Conservation (phyloP, 1,139 yeast genomes). For the Blastobotrys malaysiensis region DNA sequence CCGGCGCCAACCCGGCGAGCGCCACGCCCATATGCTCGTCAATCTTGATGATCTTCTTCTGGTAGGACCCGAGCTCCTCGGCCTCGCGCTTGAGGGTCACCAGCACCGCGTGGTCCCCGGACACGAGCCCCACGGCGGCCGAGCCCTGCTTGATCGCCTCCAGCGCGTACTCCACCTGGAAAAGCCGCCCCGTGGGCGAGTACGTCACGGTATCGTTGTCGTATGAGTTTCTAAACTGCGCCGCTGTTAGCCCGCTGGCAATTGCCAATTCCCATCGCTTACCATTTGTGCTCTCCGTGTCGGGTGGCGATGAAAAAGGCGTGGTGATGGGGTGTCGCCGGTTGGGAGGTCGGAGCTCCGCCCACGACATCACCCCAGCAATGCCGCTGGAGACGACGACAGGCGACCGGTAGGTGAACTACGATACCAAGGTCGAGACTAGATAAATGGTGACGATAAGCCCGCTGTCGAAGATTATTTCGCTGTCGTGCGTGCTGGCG, state of each 20-base stretch:
- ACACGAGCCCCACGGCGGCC: slow-evolving; percentile 91
- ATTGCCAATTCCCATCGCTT: neutral
- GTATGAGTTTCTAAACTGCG: slow-evolving; percentile 89
- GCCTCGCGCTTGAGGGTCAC: slow-evolving; percentile 95
- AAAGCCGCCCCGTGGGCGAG: slow-evolving; percentile 94
- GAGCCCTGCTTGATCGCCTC: slow-evolving; percentile 98
- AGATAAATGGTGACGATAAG: slow-evolving; percentile 33
- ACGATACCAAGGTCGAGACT: too few relatives aligned
- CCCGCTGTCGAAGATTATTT: slow-evolving; percentile 69
- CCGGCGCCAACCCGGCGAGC: slow-evolving; percentile 96
- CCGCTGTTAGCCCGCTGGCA: slow-evolving; percentile 1
- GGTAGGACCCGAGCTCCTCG: slow-evolving; percentile 95
- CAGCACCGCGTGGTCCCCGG: slow-evolving; percentile 79
- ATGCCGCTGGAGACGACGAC: too few relatives aligned
- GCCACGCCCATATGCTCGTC: slow-evolving; percentile 95
- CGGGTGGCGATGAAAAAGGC: neutral
- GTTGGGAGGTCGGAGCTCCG: neutral
- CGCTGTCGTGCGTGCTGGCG: slow-evolving; percentile 66
- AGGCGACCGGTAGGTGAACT: too few relatives aligned
- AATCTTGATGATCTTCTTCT: slow-evolving; percentile 83
- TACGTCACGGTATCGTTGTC: slow-evolving; percentile 97
- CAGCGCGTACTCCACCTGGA: slow-evolving; percentile 91
- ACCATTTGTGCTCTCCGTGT: slow-evolving; percentile 5
- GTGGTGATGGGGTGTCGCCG: neutral
- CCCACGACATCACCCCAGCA: neutral